phyloP scores from a whole-genome alignment of 2,329 filamentous ascomycete genomes.

The Aspergillus tanneri region DNA sequence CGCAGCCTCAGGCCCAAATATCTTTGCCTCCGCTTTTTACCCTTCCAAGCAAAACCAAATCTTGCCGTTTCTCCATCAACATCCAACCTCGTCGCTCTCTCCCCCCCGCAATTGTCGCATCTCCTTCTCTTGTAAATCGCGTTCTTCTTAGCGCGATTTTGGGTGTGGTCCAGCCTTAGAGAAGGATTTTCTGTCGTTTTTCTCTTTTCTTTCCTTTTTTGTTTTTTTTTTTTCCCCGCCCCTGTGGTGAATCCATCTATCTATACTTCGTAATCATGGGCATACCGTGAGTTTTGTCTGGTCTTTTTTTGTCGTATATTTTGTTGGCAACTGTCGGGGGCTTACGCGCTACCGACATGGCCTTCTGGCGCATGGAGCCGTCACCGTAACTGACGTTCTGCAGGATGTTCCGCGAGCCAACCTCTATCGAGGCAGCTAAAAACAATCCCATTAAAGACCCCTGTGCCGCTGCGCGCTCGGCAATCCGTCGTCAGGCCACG shows the following conservation, averaged over 20 bases:
- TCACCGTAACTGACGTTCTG: constrained; percentile 23
- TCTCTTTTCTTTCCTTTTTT: constrained; percentile 1
- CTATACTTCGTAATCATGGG: constrained; percentile 33
- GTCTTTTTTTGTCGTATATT: constrained; percentile 7
- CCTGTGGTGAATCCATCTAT: constrained; percentile 18
- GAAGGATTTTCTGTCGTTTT: background rate
- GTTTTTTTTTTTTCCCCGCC: constrained; percentile 11
- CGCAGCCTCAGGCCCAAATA: constrained; percentile 23
- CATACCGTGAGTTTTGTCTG: constrained; percentile 41
- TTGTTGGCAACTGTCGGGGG: constrained; percentile 6
- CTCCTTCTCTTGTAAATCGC: constrained; percentile 13
- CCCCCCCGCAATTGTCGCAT: constrained; percentile 18
- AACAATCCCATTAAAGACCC: constrained; percentile 53
- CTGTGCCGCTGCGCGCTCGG: constrained; percentile 54
- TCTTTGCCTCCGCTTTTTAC: constrained; percentile 24
- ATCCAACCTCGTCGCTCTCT: constrained; percentile 17
- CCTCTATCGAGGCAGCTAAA: constrained; percentile 42
- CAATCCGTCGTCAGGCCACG: constrained; percentile 55
- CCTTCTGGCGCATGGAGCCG: constrained; percentile 11
- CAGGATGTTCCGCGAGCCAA: constrained; percentile 58
- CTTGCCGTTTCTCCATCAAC: constrained; percentile 27
- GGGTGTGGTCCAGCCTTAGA: too few species aligned
- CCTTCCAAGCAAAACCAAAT: constrained; percentile 26
- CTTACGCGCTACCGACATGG: constrained; percentile 18
- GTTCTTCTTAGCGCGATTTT: constrained; percentile 12